A percentile compares a stretch with the other conserved stretches of the same genome.
These are phyloP conservation scores for Sanghuangporus weigelae DNA, from an alignment of 1,284 basidiomycete species.

Conservation along the genomic window DNA sequence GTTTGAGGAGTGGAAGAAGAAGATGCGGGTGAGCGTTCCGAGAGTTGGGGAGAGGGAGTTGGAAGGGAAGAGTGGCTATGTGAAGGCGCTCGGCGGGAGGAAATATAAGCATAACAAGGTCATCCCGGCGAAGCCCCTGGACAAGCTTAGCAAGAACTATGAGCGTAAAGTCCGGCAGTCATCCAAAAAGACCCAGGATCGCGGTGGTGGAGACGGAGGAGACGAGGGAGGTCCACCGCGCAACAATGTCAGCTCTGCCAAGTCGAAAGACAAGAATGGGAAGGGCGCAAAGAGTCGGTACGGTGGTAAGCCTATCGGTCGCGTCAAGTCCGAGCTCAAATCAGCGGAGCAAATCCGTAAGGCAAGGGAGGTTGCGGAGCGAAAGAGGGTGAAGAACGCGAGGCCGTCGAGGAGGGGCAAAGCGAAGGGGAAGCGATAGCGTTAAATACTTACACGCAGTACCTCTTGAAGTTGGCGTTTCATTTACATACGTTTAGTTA, in stretches of 20 bases:
- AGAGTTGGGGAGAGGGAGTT: constrained; percentile 77
- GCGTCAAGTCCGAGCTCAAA: constrained; percentile 77
- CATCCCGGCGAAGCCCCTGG: constrained; percentile 61
- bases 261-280: constrained; percentile 26
- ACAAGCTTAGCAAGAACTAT: constrained; percentile 62
- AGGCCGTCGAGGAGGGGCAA: constrained; percentile 52
- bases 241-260: constrained; percentile 19
- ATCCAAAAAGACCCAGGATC: constrained; percentile 45
- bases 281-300: constrained; percentile 36
- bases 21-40: constrained; percentile 67
- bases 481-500: too few species aligned
- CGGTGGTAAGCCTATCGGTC: constrained; percentile 53
- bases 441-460: not conserved
- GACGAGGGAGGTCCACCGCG: constrained; percentile 10
- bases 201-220: constrained; percentile 22
- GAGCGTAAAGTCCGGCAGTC: constrained; percentile 62
- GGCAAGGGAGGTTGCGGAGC: constrained; percentile 55
- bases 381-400: constrained; percentile 70
- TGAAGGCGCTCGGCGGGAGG: constrained; percentile 37
- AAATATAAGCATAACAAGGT: constrained; percentile 67
- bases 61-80: constrained; percentile 31
- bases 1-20: constrained; percentile 93
- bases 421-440: constrained; percentile 41
- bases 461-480: too few species aligned
- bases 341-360: constrained; percentile 82